A percentile compares a stretch with the other conserved stretches of the same genome.
phyloP scores from a whole-genome alignment of 352 stramenopile genomes.

The Saprolegnia diclina region DNA sequence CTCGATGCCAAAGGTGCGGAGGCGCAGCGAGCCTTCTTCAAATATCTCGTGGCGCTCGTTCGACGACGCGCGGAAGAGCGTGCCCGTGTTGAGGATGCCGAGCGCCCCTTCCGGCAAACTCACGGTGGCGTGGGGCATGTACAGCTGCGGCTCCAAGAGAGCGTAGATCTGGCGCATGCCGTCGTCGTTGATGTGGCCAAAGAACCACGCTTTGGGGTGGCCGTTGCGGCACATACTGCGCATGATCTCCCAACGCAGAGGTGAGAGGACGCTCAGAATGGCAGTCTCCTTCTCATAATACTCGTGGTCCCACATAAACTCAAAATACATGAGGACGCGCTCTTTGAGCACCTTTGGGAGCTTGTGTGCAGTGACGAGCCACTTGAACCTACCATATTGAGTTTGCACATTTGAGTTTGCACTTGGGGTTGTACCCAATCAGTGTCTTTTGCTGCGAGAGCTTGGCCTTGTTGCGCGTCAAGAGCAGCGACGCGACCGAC shows the following conservation, averaged over 20 bases:
- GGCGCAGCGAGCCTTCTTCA: not conserved
- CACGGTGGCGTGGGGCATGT: constrained; percentile 36
- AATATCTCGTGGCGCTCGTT: not conserved
- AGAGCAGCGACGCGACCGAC: constrained; percentile 22
- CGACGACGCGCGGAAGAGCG: not conserved
- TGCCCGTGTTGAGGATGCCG: constrained; percentile 29
- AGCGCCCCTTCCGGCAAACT: constrained; percentile 30
- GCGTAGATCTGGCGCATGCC: constrained; percentile 35
- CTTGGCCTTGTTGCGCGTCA: constrained; percentile 24
- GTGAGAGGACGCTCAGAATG: constrained; percentile 37
- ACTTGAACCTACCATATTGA: constrained; percentile 14
- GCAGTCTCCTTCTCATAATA: constrained; percentile 39
- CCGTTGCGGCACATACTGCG: constrained; percentile 32
- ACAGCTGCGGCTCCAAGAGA: constrained; percentile 37
- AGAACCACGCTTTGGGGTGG: constrained; percentile 37
- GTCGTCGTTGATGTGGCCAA: constrained; percentile 28
- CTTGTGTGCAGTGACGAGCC: constrained; percentile 22
- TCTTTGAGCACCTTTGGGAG: constrained; percentile 32
- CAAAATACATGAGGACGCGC: constrained; percentile 38
- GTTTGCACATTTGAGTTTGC: not conserved
- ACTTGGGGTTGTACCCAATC: constrained; percentile 11
- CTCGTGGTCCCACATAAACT: constrained; percentile 45
- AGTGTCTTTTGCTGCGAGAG: constrained; percentile 23
- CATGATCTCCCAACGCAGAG: constrained; percentile 31
- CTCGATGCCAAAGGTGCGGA: constrained; percentile 18